Percentiles rank a stretch among this genome's conserved stretches.
phyloP scores from a whole-genome alignment of 352 stramenopile species.

The Globisporangium solare region DNA sequence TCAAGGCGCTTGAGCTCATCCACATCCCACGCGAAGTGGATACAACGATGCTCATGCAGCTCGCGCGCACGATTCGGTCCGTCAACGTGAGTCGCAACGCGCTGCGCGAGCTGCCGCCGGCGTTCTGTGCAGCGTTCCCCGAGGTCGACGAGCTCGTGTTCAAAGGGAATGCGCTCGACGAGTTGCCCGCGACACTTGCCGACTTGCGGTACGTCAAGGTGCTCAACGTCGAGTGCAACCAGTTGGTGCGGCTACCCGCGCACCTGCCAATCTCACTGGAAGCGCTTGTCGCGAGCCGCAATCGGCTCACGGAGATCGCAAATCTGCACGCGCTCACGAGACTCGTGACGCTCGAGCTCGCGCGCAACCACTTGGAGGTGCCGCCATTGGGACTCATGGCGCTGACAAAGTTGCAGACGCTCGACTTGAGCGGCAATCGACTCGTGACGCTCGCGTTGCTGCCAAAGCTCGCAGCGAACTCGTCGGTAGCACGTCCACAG shows the following conservation, averaged over 20 bases:
- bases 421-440: constrained; percentile 46
- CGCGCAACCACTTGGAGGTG: constrained; percentile 58
- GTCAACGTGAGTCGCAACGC: constrained; percentile 72
- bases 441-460: constrained; percentile 59
- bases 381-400: constrained; percentile 44
- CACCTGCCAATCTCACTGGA: constrained; percentile 34
- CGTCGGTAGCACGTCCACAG: constrained; percentile 10
- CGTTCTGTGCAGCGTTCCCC: constrained; percentile 50
- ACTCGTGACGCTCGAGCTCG: constrained; percentile 50
- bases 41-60: constrained; percentile 58
- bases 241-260: constrained; percentile 38
- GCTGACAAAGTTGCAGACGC: constrained; percentile 36
- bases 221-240: constrained; percentile 56
- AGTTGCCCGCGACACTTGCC: constrained; percentile 24
- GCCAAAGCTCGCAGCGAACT: constrained; percentile 20
- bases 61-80: constrained; percentile 47
- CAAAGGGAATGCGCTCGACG: constrained; percentile 62
- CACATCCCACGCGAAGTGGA: constrained; percentile 53
- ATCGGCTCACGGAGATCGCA: constrained; percentile 41
- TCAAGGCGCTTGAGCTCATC: constrained; percentile 62
- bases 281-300: constrained; percentile 36
- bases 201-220: constrained; percentile 30
- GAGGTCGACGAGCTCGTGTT: constrained; percentile 44
- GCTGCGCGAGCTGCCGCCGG: constrained; percentile 43
- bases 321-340: constrained; percentile 43